phyloP scores from a whole-genome alignment of 257 asterid genomes.

The Solanum okadae region DNA sequence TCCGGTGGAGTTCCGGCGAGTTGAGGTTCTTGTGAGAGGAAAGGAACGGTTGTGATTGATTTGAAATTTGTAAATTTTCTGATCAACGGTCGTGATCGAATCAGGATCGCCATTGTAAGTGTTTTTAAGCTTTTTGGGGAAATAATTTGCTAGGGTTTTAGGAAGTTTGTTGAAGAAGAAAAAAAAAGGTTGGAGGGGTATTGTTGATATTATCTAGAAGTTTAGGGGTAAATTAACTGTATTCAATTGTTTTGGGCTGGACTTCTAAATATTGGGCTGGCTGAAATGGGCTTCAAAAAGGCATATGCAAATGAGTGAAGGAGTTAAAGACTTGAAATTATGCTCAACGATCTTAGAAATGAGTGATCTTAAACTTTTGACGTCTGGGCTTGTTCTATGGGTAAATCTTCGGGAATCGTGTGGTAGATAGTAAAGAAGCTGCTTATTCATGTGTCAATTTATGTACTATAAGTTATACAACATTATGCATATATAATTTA shows the following conservation, averaged over 20 bases:
- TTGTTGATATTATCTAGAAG: neutral
- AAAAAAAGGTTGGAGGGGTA: neutral
- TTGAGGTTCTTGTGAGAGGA: slow-evolving; percentile 59
- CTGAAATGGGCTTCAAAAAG: neutral
- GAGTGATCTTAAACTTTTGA: neutral
- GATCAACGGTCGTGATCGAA: slow-evolving; percentile 46
- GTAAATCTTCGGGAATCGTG: neutral
- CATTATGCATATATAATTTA: neutral
- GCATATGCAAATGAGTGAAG: too few species aligned
- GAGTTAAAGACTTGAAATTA: neutral
- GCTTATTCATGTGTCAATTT: neutral
- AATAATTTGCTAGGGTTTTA: neutral
- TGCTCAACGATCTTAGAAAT: neutral
- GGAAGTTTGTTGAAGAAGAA: neutral
- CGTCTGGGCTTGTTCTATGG: neutral
- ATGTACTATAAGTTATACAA: neutral
- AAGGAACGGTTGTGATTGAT: slow-evolving; percentile 58
- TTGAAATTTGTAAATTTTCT: slow-evolving; percentile 15
- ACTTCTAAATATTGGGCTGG: neutral
- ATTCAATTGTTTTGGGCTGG: neutral
- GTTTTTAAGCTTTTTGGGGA: neutral
- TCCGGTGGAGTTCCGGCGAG: slow-evolving; percentile 31
- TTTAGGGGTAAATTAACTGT: neutral
- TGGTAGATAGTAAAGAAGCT: neutral
- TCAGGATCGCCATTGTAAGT: slow-evolving; percentile 38